Conservation (phyloP, 345 rosid species). For the Clarkia xantiana region DNA sequence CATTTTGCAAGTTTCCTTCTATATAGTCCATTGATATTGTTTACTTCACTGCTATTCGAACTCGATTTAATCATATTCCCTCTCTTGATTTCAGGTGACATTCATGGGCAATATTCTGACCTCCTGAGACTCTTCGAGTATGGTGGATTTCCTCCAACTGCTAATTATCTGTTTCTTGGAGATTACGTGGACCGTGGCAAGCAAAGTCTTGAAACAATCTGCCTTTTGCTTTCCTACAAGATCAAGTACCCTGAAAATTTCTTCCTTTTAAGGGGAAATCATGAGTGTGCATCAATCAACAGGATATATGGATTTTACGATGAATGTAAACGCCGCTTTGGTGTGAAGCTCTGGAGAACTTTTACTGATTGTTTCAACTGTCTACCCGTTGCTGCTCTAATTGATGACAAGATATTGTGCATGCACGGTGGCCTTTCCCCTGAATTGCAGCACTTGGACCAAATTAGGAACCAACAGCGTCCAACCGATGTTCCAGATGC, state of each 20-base stretch:
- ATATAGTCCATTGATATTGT: neutral
- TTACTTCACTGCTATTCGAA: neutral
- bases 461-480: slow-evolving; percentile 1
- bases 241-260: slow-evolving; percentile 7
- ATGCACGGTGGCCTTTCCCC: slow-evolving; percentile 95
- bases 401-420: slow-evolving; percentile 80
- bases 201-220: slow-evolving; percentile 6
- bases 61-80: neutral
- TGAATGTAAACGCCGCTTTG: slow-evolving; percentile 5
- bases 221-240: slow-evolving; percentile 5
- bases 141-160: slow-evolving; percentile 4
- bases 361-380: slow-evolving; percentile 9
- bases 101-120: slow-evolving; percentile 5
- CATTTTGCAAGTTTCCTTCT: neutral
- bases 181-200: slow-evolving; percentile 8
- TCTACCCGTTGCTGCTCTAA: slow-evolving; percentile 60
- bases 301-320: slow-evolving; percentile 6
- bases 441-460: slow-evolving; percentile 16
- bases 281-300: slow-evolving; percentile 6
- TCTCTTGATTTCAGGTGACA: slow-evolving; percentile 1
- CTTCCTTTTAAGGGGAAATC: slow-evolving; percentile 7
- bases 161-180: slow-evolving; percentile 5
- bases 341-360: slow-evolving; percentile 5
- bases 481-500: slow-evolving; percentile 8
- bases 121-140: slow-evolving; percentile 6